Base-by-base conservation (phyloP, 371 early-diverging fungal genomes). In the Lichtheimia ornata region DNA sequence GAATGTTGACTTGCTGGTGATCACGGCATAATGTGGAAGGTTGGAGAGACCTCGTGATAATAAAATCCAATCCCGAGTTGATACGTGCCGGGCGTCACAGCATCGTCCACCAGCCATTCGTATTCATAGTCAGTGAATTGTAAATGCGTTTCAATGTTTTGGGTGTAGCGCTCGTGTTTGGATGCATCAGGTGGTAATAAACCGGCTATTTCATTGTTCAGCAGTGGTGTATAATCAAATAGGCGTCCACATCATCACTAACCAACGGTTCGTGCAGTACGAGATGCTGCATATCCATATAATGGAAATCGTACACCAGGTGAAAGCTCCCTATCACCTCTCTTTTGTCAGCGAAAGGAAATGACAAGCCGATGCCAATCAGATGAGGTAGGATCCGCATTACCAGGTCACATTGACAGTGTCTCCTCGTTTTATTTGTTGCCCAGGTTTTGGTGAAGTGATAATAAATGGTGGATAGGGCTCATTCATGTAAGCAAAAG, bases 51-150 rank as follows among this genome's bases (percentile, higher is more conserved):
- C 49, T 69, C 58, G 41, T 69, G 69, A 24, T 27, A 61, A 27
- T 69, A 69, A 42, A 69, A 64, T 9, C 69, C 69, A 55, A 69
- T 62, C 24, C 69, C 69, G 20, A 69, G 18, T 14, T 64, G 69
- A 58, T 64, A 69, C 12, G 54, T 51, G 20, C 69, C 69, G 5
- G 62, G 59, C 27, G 25, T 27, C 11, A 62, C 62, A 6, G 61
- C 50, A 15, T 69, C 60, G 41, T 60, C 62, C 17, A 69, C 65
- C 2, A 51, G 54, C 69, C 69, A 69, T 28, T 61, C 35, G 50
- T 69, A 69, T n/a, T 27, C 50, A 7, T 41, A 55, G 18, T 69
- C 62, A 6, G 62, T 59, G 12, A 69, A 52, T 49, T 42, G 12
- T 15, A 69, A 30, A 51, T 59, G 45, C 11, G 58, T 53, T 20